Evolutionary conservation across 2,329 filamentous ascomycete genomes (phyloP).

Genomic region (Pseudovirgaria hyperparasitica): DNA sequence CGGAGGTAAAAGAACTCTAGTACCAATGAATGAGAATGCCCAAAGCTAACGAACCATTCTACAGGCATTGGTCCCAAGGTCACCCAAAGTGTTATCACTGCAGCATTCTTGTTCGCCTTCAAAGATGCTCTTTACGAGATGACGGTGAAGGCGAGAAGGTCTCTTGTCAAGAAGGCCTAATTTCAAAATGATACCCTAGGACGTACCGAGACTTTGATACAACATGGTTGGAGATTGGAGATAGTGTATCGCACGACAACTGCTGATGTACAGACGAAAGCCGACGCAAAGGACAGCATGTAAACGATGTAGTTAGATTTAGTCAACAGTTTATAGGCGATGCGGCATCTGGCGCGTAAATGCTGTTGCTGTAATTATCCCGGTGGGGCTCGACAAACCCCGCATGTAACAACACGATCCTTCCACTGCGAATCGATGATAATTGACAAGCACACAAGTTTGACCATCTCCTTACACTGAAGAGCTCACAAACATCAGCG

Average conservation of each 20-base stretch:
- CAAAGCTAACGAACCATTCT: constrained; percentile 7
- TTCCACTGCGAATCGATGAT: constrained; percentile 1
- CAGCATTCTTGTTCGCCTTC: constrained; percentile 92
- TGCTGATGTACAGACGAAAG: constrained; percentile 1
- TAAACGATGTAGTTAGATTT: too few species aligned
- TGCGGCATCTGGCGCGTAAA: too few species aligned
- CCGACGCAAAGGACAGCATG: constrained; percentile 2
- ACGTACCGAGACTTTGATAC: constrained; percentile 1
- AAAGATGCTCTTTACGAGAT: constrained; percentile 91
- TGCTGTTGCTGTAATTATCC: constrained; percentile 2
- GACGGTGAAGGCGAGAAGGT: constrained; percentile 52
- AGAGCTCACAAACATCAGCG: constrained; percentile 1
- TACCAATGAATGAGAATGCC: too few species aligned
- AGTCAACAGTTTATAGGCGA: too few species aligned
- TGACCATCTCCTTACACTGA: neutral
- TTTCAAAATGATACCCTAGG: neutral
- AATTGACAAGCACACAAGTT: neutral
- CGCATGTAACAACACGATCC: constrained; percentile 2
- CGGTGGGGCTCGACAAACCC: constrained; percentile 5
- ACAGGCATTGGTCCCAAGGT: constrained; percentile 90
- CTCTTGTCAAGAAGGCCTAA: constrained; percentile 15
- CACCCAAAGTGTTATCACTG: constrained; percentile 90
- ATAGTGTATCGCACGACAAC: neutral
- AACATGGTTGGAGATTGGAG: neutral
- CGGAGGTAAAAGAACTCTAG: constrained; percentile 57